Evolutionary conservation across 2,329 filamentous ascomycete genomes (phyloP).

Genomic region (Rutstroemia sp.): DNA sequence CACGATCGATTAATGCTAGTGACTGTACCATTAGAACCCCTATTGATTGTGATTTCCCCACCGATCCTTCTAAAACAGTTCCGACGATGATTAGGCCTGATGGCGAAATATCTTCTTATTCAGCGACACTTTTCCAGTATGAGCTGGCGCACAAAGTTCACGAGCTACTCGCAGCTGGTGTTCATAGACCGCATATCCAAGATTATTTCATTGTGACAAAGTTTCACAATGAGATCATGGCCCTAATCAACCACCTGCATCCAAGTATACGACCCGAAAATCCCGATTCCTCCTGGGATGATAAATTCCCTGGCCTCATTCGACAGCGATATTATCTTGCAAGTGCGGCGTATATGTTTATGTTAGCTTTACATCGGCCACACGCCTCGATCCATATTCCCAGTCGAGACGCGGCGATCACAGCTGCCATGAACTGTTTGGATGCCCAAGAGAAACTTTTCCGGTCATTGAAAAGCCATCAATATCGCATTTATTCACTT

Average conservation of each 20-base stretch:
- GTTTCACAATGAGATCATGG: slow-evolving; percentile 1
- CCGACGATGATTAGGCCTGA: background rate
- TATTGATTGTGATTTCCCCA: slow-evolving; percentile 8
- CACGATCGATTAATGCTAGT: slow-evolving; percentile 10
- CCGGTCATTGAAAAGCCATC: background rate
- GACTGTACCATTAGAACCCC: slow-evolving; percentile 10
- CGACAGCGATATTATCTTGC: background rate
- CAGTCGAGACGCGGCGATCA: slow-evolving; percentile 7
- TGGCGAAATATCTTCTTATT: background rate
- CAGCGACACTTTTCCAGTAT: slow-evolving; percentile 4
- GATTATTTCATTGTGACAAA: slow-evolving; percentile 8
- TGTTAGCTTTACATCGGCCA: slow-evolving; percentile 11
- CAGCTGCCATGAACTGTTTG: slow-evolving; percentile 9
- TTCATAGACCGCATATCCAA: slow-evolving; percentile 7
- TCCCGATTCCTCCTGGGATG: background rate
- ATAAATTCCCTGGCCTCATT: background rate
- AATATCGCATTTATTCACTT: slow-evolving; percentile 8
- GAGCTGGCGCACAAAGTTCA: slow-evolving; percentile 5
- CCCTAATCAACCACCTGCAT: background rate
- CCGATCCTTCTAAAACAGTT: slow-evolving; percentile 4
- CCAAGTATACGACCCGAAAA: background rate
- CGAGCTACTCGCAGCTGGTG: slow-evolving; percentile 3
- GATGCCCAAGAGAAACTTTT: slow-evolving; percentile 11
- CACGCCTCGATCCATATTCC: slow-evolving; percentile 3
- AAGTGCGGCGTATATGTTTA: slow-evolving; percentile 1